Conservation (phyloP, 345 rosid genomes). For the Salix udensis region DNA sequence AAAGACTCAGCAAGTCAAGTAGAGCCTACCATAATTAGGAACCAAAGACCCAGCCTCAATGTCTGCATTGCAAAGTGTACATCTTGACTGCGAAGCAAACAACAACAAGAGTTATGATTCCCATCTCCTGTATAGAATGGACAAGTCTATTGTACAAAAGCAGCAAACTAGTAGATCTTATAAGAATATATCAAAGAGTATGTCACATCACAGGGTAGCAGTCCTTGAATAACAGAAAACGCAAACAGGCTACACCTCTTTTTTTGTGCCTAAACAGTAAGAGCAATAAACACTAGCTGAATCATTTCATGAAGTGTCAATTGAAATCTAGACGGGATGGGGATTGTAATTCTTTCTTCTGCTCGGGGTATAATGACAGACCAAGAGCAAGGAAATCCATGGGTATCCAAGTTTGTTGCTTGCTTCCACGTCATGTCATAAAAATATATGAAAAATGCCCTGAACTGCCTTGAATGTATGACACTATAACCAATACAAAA, state of each 20-base stretch:
- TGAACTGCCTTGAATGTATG: not conserved
- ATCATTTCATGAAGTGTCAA: not conserved
- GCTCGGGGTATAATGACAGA: not conserved
- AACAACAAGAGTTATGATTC: slow-evolving; percentile 34
- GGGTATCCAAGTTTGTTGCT: not conserved
- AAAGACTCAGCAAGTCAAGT: slow-evolving; percentile 6
- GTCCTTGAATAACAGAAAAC: not conserved
- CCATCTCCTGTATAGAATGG: slow-evolving; percentile 21
- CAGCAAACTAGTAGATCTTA: not conserved
- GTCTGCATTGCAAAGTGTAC: slow-evolving; percentile 81
- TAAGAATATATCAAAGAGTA: not conserved
- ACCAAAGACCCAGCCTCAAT: slow-evolving; percentile 63
- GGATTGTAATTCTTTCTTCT: not conserved
- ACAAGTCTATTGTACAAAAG: slow-evolving; percentile 2
- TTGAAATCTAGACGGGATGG: not conserved
- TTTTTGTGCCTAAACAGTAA: not conserved
- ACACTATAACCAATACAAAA: not conserved
- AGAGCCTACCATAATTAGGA: slow-evolving; percentile 74
- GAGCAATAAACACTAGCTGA: not conserved
- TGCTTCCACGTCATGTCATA: not conserved
- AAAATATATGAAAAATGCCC: not conserved
- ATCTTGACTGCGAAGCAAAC: slow-evolving; percentile 75
- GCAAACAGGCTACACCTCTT: not conserved
- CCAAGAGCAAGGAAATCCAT: not conserved
- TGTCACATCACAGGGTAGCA: not conserved